These are phyloP conservation scores for Fusarium setosum DNA, from an alignment of 2,329 filamentous ascomycete genomes.

Conservation along the genomic window DNA sequence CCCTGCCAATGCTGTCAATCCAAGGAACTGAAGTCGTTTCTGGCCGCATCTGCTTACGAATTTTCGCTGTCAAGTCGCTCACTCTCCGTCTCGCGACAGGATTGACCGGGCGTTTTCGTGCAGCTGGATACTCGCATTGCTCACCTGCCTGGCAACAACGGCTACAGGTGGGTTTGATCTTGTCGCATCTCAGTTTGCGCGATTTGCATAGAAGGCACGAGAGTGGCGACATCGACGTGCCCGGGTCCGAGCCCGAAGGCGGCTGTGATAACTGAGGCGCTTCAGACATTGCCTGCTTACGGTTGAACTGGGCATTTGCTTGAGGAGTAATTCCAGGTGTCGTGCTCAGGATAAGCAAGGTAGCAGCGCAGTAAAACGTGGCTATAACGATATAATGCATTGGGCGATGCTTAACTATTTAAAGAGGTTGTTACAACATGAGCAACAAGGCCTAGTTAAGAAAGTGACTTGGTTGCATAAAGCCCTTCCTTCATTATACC, in stretches of 20 bases:
- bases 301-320: neutral
- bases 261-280: conserved; percentile 17
- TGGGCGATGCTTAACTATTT: neutral
- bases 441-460: neutral
- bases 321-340: neutral
- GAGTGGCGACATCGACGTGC: conserved; percentile 8
- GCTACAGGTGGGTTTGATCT: conserved; percentile 1
- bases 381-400: neutral
- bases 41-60: conserved; percentile 2
- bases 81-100: conserved; percentile 16
- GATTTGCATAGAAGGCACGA: conserved; percentile 24
- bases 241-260: conserved; percentile 22
- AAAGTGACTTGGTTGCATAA: neutral
- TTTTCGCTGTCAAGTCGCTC: conserved; percentile 27
- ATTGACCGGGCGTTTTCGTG: conserved; percentile 22
- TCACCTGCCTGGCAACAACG: conserved; percentile 25
- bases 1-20: neutral
- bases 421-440: neutral
- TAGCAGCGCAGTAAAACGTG: neutral
- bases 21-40: accelerated
- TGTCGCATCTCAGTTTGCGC: conserved; percentile 28
- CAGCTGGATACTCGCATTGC: conserved; percentile 20
- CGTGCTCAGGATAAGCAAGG: neutral
- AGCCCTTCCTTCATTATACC: neutral
- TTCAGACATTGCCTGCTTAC: conserved; percentile 10